Percentiles rank a stretch among this genome's conserved stretches.
These are phyloP conservation scores for Aspergillus spinulosporus DNA, from an alignment of 2,329 filamentous ascomycete genomes.

Conservation along the genomic window DNA sequence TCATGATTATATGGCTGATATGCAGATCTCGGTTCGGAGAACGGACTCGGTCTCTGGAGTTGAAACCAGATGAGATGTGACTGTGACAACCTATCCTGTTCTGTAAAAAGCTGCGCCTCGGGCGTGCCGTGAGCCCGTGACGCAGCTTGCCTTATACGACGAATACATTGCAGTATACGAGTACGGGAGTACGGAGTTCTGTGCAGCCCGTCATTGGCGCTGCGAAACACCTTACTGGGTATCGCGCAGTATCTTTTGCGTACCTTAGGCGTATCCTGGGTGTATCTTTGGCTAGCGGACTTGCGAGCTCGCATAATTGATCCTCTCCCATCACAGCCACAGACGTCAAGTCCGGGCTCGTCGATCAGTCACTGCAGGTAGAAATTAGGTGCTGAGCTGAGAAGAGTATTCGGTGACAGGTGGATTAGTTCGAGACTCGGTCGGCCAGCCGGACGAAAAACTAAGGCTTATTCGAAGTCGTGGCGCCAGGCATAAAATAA, in stretches of 20 bases:
- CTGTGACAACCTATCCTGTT: not conserved
- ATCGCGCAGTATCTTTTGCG: not conserved
- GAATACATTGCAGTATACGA: not conserved
- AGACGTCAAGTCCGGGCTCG: not conserved
- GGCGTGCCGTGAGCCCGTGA: not conserved
- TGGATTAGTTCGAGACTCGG: not conserved
- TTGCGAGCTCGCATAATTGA: not conserved
- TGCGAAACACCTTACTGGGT: not conserved
- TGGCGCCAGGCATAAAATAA: not conserved
- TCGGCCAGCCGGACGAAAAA: not conserved
- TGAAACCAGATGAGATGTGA: not conserved
- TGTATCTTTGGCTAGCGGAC: not conserved
- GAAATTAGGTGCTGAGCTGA: slow-evolving; percentile 10
- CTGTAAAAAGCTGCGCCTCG: not conserved
- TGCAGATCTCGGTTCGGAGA: not conserved
- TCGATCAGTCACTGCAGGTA: not conserved
- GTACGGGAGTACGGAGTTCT: not conserved
- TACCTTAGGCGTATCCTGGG: no score
- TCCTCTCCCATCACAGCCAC: not conserved
- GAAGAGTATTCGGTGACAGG: slow-evolving; percentile 1
- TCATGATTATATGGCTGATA: no score
- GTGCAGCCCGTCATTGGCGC: not conserved
- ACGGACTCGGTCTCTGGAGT: not conserved
- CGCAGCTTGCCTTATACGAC: not conserved
- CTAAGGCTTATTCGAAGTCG: not conserved